phyloP scores from a whole-genome alignment of 768 basidiomycete species.

The Dacryopinax spathularia region DNA sequence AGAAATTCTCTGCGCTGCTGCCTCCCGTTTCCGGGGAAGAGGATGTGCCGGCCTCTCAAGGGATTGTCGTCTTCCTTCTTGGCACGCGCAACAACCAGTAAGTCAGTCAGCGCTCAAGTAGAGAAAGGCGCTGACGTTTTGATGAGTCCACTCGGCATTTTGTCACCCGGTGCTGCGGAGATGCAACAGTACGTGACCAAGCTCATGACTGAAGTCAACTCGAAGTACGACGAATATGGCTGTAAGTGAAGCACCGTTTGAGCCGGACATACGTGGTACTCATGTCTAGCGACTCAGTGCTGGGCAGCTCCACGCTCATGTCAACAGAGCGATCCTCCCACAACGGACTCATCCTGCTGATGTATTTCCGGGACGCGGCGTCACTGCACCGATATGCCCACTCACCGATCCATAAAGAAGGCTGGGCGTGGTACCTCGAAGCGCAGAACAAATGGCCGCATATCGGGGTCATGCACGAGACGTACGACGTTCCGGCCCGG shows the following conservation, averaged over 20 bases:
- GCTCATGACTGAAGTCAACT: background rate
- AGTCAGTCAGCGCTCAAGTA: background rate
- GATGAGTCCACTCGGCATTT: background rate
- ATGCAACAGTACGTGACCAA: background rate
- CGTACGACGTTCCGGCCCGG: background rate
- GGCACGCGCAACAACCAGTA: background rate
- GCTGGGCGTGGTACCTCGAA: background rate
- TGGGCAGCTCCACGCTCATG: background rate
- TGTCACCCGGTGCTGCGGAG: background rate
- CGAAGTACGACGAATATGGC: background rate
- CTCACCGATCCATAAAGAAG: background rate
- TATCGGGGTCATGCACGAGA: background rate
- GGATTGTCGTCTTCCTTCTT: background rate
- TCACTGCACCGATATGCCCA: background rate
- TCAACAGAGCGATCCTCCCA: background rate
- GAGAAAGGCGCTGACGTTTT: background rate
- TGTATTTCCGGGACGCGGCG: background rate
- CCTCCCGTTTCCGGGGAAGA: background rate
- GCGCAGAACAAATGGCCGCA: background rate
- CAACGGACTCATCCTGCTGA: background rate
- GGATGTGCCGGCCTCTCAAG: background rate
- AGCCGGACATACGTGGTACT: background rate
- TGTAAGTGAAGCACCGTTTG: background rate
- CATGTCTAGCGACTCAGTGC: background rate
- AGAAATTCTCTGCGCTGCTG: background rate